phyloP scores from a whole-genome alignment of 2,329 filamentous ascomycete species.

The Venturia oleaginea region DNA sequence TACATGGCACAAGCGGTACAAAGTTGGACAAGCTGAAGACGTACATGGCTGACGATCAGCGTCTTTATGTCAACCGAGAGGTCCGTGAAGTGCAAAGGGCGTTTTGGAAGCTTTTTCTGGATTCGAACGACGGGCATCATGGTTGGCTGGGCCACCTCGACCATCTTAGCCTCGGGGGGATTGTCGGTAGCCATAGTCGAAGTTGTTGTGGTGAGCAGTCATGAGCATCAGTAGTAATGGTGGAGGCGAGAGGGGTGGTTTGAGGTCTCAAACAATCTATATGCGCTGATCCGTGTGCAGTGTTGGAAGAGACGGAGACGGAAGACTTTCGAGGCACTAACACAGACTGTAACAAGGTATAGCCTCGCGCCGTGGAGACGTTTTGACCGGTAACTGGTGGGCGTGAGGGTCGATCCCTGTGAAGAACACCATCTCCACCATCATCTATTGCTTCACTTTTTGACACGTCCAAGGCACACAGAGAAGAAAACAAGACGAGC shows the following conservation, averaged over 20 bases:
- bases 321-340: neutral
- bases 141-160: neutral
- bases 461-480: too few relatives aligned
- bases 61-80: slow-evolving; percentile 24
- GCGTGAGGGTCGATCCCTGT: neutral
- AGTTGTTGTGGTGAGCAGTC: neutral
- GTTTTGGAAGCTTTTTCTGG: neutral
- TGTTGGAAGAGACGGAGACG: neutral
- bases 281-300: neutral
- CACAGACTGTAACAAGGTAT: neutral
- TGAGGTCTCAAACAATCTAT: neutral
- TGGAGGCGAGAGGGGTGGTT: neutral
- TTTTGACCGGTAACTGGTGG: neutral
- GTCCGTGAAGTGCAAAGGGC: slow-evolving; percentile 15
- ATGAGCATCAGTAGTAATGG: neutral
- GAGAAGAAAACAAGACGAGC: too few relatives aligned
- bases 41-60: slow-evolving; percentile 30
- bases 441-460: neutral
- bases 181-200: neutral
- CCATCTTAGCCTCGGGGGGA: neutral
- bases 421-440: neutral
- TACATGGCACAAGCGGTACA: neutral
- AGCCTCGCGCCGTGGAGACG: neutral
- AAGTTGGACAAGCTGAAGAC: slow-evolving; percentile 15
- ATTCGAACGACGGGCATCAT: neutral